Base-by-base conservation (phyloP, 2,329 filamentous ascomycete species). In the Aspergillus spinulosporus region DNA sequence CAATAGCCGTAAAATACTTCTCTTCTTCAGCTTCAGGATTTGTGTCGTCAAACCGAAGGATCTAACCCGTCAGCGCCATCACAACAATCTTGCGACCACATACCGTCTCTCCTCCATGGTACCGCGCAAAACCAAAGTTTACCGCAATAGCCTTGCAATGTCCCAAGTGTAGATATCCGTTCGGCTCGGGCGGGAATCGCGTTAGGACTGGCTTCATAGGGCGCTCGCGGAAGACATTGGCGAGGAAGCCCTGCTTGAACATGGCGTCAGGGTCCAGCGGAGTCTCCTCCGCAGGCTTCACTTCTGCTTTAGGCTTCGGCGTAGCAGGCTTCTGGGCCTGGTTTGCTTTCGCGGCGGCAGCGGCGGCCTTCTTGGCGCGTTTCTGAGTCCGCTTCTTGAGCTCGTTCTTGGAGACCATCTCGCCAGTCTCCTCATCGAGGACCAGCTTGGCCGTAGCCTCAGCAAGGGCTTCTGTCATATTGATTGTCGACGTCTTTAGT, bases 141-240 rank as follows among this genome's bases (percentile, higher is more conserved):
- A 97, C 86, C 0, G 91, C 88, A 72, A 97, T 97, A 21, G 94
- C 93, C 78, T 97, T 97, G 62, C 89, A 89, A 71, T 97, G 94
- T 15, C 93, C 93, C 64, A 97, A 89, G 70, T 97, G 92, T 6
- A 97, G 83, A 72, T 88, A 97, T 52, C 93, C 94, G 72, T 97
- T 97, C 46, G 94, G 94, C 75, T 93, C 89, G 15, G 89, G 89
- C 2, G 89, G 89, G 68, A 93, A 92, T 63, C 89, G 85, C 3
- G 88, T 92, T 48, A 87, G 64, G n/a, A 80, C 75, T 29, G 73
- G 65, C 49, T 74, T 68, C 43, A 67, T 62, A 1, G 86, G 86
- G 48, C 85, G 81, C 72, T 88, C 83, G 59, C 86, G 83, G 75
- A 87, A 89, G 31, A 92, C 88, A 2, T 88, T 84, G 50, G 82